phyloP scores from a whole-genome alignment of 1,284 basidiomycete genomes.

The Cerrena zonata region DNA sequence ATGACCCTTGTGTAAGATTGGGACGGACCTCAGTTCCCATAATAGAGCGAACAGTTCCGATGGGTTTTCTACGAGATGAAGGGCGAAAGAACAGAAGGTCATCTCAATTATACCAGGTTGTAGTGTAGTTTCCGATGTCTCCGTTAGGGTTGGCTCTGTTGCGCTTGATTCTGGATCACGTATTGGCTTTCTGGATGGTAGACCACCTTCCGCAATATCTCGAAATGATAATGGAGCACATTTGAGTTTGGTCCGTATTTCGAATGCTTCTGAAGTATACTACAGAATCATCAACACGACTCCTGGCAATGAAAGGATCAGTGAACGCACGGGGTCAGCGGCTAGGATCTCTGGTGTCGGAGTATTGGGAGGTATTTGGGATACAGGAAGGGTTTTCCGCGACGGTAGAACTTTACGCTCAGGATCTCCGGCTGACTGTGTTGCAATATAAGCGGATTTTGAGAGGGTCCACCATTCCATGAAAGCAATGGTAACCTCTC shows the following conservation, averaged over 20 bases:
- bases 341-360: constrained; percentile 23
- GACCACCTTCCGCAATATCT: constrained; percentile 44
- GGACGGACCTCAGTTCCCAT: constrained; percentile 42
- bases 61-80: constrained; percentile 59
- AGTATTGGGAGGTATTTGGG: constrained; percentile 13
- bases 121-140: background rate
- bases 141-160: background rate
- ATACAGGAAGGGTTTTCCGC: constrained; percentile 2
- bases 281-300: constrained; percentile 17
- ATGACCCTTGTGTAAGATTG: too few relatives aligned
- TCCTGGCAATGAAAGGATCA: background rate
- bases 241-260: constrained; percentile 38
- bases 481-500: constrained; percentile 24
- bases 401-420: constrained; percentile 1
- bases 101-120: constrained; percentile 41
- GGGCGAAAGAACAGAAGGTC: constrained; percentile 65
- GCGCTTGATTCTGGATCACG: background rate
- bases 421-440: constrained; percentile 9
- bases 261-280: constrained; percentile 49
- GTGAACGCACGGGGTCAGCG: constrained; percentile 35
- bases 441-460: constrained; percentile 3
- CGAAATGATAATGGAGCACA: constrained; percentile 49
- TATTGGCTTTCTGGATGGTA: constrained; percentile 28
- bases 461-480: constrained; percentile 27
- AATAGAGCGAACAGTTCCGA: constrained; percentile 62